A percentile compares a stretch with the other conserved stretches of the same genome.
phyloP scores from a whole-genome alignment of 345 rosid species.

The Eucalyptus erythrocorys region DNA sequence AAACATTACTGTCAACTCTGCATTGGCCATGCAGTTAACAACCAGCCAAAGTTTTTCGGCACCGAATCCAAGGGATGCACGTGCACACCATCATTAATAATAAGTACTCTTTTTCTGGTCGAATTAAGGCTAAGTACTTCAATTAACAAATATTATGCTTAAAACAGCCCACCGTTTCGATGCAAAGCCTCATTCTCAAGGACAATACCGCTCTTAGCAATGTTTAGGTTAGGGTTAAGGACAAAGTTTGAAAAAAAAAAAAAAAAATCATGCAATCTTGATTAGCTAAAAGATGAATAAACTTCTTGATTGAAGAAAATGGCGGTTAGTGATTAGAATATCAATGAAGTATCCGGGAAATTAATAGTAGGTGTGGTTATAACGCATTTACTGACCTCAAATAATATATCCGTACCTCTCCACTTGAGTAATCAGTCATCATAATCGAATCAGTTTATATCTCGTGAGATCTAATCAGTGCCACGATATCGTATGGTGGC shows the following conservation, averaged over 20 bases:
- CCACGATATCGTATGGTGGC: not conserved
- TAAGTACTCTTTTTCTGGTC: not conserved
- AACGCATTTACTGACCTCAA: not conserved
- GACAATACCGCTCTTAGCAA: not conserved
- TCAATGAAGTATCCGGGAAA: not conserved
- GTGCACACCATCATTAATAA: not conserved
- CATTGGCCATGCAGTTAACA: not conserved
- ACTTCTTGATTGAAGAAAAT: not conserved
- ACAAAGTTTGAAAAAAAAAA: not conserved
- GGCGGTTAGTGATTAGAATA: not conserved
- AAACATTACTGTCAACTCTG: not conserved
- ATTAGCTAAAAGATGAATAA: not conserved
- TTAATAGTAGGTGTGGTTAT: not conserved
- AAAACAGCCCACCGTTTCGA: constrained; percentile 12
- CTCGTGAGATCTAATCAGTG: not conserved
- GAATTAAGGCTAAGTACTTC: not conserved
- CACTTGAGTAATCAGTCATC: not conserved
- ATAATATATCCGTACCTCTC: not conserved
- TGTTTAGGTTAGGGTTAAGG: not conserved
- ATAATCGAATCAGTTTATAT: not conserved
- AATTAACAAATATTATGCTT: not conserved
- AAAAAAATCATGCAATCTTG: not conserved
- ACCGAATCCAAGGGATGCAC: not conserved
- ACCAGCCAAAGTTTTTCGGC: not conserved
- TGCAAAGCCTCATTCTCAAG: constrained; percentile 1